A percentile compares a stretch with the other conserved stretches of the same genome.
These are phyloP conservation scores for Colletotrichum truncatum DNA, from an alignment of 2,329 filamentous ascomycete species.

Conservation along the genomic window DNA sequence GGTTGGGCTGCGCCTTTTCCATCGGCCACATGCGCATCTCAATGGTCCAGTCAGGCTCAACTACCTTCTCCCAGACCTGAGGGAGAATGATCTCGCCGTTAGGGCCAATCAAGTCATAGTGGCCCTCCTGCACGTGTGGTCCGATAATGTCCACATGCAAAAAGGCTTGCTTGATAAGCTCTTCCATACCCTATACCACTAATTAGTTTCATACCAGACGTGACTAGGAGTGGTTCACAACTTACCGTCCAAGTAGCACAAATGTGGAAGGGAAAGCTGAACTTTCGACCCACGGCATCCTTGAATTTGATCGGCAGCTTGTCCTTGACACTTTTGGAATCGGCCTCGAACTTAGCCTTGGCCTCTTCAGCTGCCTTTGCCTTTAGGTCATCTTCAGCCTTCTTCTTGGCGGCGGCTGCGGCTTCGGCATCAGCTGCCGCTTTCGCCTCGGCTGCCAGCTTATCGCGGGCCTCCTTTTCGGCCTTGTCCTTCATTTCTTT, in stretches of 20 bases:
- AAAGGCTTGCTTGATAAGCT: constrained; percentile 86
- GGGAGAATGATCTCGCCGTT: constrained; percentile 86
- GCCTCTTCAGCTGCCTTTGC: constrained; percentile 66
- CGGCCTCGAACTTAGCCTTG: constrained; percentile 58
- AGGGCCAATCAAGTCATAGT: constrained; percentile 83
- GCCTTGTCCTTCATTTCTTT: constrained; percentile 45
- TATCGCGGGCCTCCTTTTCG: constrained; percentile 49
- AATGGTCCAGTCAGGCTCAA: constrained; percentile 80
- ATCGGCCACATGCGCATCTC: constrained; percentile 76
- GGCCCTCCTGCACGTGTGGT: constrained; percentile 78
- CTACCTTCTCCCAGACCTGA: constrained; percentile 81
- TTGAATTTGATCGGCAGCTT: constrained; percentile 88
- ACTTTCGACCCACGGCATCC: constrained; percentile 90
- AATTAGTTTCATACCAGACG: constrained; percentile 33
- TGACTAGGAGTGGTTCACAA: constrained; percentile 33
- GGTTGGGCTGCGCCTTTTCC: constrained; percentile 20
- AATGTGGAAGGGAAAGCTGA: constrained; percentile 88
- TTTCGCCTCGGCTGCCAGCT: constrained; percentile 50
- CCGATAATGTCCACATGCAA: constrained; percentile 80
- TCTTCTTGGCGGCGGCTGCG: constrained; percentile 55
- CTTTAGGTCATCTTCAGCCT: constrained; percentile 60
- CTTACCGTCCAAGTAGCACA: constrained; percentile 86
- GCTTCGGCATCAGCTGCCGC: constrained; percentile 45
- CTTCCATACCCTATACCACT: constrained; percentile 78
- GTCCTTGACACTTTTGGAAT: constrained; percentile 57